Base-by-base conservation (phyloP, 176 grass and related monocot genomes). In the Aechmea fasciata region DNA sequence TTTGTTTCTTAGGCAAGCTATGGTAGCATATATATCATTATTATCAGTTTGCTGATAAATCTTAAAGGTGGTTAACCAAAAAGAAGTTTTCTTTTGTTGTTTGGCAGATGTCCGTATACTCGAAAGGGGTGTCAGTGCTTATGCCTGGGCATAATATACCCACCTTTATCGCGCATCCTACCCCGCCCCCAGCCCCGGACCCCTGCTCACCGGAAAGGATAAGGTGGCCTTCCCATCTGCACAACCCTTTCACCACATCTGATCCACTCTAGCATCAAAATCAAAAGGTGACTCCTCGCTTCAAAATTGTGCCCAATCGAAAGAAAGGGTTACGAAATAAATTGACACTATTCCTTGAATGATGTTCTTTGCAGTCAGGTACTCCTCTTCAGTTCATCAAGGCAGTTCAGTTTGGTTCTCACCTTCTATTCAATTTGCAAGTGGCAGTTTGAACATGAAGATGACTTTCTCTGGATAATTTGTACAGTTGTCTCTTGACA, bases 91-190 rank as follows among this genome's bases (percentile, higher is more conserved):
- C 51, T 72, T 19, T 22, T 74, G 18, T 68, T n/a, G 8, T 49
- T 83, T 77, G 25, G 57, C 86, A 97, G 94, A 90, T 87, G 78
- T 74, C 94, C 24, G 74, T 97, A 13, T 97, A 97, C 66, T 79
- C 89, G 41, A 90, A 85, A 83, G 94, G 78, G 14, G 86, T 97
- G 26, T 92, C 89, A 2, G 94, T 97, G 19, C 25, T 97, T 70
- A 97, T 97, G 94, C 94, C 94, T 17, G 94, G 94, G 15, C 84
- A 97, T 51, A 57, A 81, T 52, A 52, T 92, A 59, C 94, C 94
- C 18, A 93, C 94, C 11, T 92, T 85, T 64, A 92, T 97, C 2
- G 89, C 89, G 1, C 86, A 92, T 53, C 89, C 89, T 10, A 26
- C 25, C 25, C 25, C 25, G 2, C 25, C 25, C 25, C 25, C 25